Percentiles rank a stretch among this genome's conserved stretches.
phyloP scores from a whole-genome alignment of 805 yeast genomes.

The Phaffomyces antillensis region DNA sequence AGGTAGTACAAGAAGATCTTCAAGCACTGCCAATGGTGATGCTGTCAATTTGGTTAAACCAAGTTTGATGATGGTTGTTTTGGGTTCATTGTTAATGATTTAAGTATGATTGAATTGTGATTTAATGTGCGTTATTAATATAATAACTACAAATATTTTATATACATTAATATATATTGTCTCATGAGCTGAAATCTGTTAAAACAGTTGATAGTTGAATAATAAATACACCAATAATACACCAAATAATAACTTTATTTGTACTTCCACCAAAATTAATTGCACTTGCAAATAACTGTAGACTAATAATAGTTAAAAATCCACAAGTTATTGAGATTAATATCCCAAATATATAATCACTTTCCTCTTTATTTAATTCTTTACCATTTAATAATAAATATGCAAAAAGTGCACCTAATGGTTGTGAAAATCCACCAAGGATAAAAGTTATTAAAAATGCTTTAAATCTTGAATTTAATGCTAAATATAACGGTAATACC shows the following conservation, averaged over 20 bases:
- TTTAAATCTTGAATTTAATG: conserved; percentile 50
- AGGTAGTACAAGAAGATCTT: too few species aligned
- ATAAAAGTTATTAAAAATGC: conserved; percentile 62
- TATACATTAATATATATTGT: too few species aligned
- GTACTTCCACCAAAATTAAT: conserved; percentile 73
- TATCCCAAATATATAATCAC: conserved; percentile 44
- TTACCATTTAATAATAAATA: conserved; percentile 38
- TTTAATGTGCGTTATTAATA: too few species aligned
- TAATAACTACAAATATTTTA: too few species aligned
- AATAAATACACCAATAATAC: conserved; percentile 49
- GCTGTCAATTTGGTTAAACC: too few species aligned
- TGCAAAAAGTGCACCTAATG: conserved; percentile 80
- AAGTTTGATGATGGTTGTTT: too few species aligned
- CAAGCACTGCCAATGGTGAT: too few species aligned
- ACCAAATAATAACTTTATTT: conserved; percentile 50
- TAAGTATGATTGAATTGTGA: too few species aligned
- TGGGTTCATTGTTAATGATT: too few species aligned
- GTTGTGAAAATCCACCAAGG: conserved; percentile 82
- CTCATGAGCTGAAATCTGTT: conserved; percentile 14
- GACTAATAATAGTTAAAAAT: conserved; percentile 69
- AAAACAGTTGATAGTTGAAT: conserved; percentile 43
- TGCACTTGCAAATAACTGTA: conserved; percentile 83
- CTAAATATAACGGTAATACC: conserved; percentile 83
- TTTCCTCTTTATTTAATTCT: conserved; percentile 26
- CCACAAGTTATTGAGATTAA: conserved; percentile 76